Base-by-base conservation (phyloP, 768 basidiomycete species). In the Gymnopilus junonius region DNA sequence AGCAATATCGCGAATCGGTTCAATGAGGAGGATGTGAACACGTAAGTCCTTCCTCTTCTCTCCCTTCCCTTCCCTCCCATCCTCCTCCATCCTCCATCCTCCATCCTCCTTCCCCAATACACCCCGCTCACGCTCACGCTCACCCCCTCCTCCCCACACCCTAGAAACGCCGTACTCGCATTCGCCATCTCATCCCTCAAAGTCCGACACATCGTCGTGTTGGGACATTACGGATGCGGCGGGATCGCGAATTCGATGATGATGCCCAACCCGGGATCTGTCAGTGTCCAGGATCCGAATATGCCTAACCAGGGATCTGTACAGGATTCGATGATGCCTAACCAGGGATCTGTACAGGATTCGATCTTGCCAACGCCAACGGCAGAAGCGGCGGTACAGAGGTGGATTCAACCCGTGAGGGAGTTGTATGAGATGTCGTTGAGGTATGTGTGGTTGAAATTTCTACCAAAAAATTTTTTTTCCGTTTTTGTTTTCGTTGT, bases 221-320 rank as follows among this genome's bases (percentile, higher is more conserved):
- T 81, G 77, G 80, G 79, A 0, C 79, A 81, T 63, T 81, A 81
- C 53, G 80, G 79, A 1, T 81, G 79, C 58, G 78, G 79, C 17
- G 80, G 80, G 32, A 74, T 81, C 12, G 79, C 75, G 12, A n/a
- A n/a, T n/a, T n/a, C n/a, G n/a, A n/a, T n/a, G n/a, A n/a, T n/a
- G n/a, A n/a, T n/a, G n/a, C n/a, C n/a, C n/a, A n/a, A n/a, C n/a
- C n/a, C n/a, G n/a, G n/a, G n/a, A n/a, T 77, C 79, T 29, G 73
- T 79, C 6, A 78, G 78, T 59, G 68, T 71, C n/a, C 65, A 72
- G 1, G 67, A 69, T 1, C 70, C 73, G 1, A 34, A 39, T 4
- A 45, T 56, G 12, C 65, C 66, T 23, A 60, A 74, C 15, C 72
- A 76, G 55, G n/a, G n/a, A n/a, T n/a, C n/a, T n/a, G n/a, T n/a